Conservation (phyloP, 2,329 filamentous ascomycete genomes). For the Aspergillus carbonarius region DNA sequence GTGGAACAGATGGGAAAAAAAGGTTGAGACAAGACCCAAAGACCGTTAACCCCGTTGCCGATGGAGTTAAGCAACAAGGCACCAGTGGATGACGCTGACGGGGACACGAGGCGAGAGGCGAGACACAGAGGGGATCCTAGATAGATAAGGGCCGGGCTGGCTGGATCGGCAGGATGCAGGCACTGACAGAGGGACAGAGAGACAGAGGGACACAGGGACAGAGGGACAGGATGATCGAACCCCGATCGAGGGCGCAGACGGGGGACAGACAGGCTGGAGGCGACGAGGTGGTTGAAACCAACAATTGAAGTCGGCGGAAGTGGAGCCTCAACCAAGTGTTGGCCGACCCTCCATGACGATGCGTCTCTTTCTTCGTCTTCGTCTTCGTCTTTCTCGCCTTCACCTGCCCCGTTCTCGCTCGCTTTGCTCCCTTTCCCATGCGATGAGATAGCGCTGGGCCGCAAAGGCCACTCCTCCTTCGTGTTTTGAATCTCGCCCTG, state of each 20-base stretch:
- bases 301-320: background rate
- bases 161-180: background rate
- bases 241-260: too few species aligned
- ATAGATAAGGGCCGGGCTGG: background rate
- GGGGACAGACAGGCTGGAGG: too few species aligned
- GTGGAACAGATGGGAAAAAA: slow-evolving; percentile 9
- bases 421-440: slow-evolving; percentile 11
- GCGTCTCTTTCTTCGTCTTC: slow-evolving; percentile 8
- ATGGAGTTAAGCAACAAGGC: slow-evolving; percentile 13
- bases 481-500: background rate
- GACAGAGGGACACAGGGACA: background rate
- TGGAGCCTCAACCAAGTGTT: slow-evolving; percentile 6
- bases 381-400: slow-evolving; percentile 3
- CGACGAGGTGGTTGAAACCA: background rate
- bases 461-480: slow-evolving; percentile 27
- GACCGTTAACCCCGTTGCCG: slow-evolving; percentile 24
- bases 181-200: background rate
- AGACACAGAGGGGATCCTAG: too few species aligned
- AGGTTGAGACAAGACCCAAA: slow-evolving; percentile 16
- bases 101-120: too few species aligned
- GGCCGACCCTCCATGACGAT: slow-evolving; percentile 4
- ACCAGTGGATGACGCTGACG: slow-evolving; percentile 19
- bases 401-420: background rate
- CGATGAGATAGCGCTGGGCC: slow-evolving; percentile 28
- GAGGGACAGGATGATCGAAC: background rate